Percentiles rank a stretch among this genome's conserved stretches.
phyloP scores from a whole-genome alignment of 352 stramenopile genomes.

The Globisporangium mamillatum region DNA sequence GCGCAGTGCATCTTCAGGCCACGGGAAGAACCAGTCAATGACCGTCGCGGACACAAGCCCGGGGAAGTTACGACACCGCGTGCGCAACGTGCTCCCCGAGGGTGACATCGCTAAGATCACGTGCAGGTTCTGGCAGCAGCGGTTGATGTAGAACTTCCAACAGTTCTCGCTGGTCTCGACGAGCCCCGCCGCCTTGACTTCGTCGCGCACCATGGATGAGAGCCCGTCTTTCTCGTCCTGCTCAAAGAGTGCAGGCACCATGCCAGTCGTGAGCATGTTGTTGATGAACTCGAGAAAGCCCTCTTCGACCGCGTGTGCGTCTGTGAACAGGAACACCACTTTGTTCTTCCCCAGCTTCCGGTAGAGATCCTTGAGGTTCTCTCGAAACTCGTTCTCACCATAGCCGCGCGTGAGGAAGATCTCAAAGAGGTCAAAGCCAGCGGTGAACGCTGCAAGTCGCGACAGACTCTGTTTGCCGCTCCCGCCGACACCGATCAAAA shows the following conservation, averaged over 20 bases:
- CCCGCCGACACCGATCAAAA: constrained; percentile 93
- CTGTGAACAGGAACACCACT: constrained; percentile 96
- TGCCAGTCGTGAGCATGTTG: constrained; percentile 96
- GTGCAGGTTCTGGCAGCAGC: constrained; percentile 93
- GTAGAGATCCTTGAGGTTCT: constrained; percentile 94
- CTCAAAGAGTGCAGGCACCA: constrained; percentile 92
- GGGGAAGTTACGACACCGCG: constrained; percentile 93
- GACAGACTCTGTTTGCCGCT: constrained; percentile 94
- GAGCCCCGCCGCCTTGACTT: constrained; percentile 87
- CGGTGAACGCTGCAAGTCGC: constrained; percentile 89
- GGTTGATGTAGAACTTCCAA: constrained; percentile 93
- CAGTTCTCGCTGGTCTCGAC: constrained; percentile 92
- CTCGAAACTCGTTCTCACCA: constrained; percentile 91
- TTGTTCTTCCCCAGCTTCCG: constrained; percentile 78
- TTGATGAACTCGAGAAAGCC: constrained; percentile 97
- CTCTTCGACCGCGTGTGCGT: constrained; percentile 94
- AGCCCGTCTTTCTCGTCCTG: constrained; percentile 90
- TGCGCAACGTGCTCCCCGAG: constrained; percentile 90
- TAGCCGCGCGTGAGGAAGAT: constrained; percentile 94
- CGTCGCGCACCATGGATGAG: constrained; percentile 74
- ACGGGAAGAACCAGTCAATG: constrained; percentile 97
- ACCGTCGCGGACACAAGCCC: constrained; percentile 91
- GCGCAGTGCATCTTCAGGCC: constrained; percentile 91
- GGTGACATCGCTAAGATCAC: constrained; percentile 94
- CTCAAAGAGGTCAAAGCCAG: constrained; percentile 94